phyloP scores from a whole-genome alignment of 306 rosid genomes.

The Styphnolobium japonicum region DNA sequence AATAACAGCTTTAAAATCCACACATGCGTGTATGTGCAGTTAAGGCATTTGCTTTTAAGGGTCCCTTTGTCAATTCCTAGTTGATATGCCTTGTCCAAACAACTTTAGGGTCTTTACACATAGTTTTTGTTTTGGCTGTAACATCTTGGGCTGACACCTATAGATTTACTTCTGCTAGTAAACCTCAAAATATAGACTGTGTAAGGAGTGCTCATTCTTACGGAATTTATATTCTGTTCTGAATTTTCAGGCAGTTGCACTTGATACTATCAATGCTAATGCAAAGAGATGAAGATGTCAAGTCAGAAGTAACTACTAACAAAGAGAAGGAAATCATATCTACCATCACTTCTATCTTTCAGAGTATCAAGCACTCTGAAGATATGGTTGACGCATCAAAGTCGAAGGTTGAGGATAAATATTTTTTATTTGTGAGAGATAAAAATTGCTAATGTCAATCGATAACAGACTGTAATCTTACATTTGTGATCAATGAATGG shows the following conservation, averaged over 20 bases:
- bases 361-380: constrained; percentile 75
- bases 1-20: neutral
- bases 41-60: neutral
- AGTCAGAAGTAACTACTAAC: constrained; percentile 53
- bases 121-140: constrained; percentile 14
- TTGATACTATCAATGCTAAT: constrained; percentile 70
- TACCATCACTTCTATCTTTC: constrained; percentile 66
- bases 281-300: constrained; percentile 79
- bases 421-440: neutral
- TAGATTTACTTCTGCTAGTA: neutral
- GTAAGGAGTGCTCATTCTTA: constrained; percentile 23
- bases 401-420: constrained; percentile 64
- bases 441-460: neutral
- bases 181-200: constrained; percentile 15
- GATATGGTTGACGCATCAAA: constrained; percentile 68
- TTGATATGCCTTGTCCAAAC: neutral
- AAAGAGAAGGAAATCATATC: constrained; percentile 56
- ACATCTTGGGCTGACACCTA: constrained; percentile 5
- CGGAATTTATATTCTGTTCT: constrained; percentile 14
- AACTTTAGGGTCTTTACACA: neutral
- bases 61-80: neutral
- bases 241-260: constrained; percentile 73
- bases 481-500: constrained; percentile 33
- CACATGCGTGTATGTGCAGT: neutral
- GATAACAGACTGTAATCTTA: constrained; percentile 31